Evolutionary conservation across 2,329 filamentous ascomycete genomes (phyloP).

Genomic region (Aspergillus sp.): DNA sequence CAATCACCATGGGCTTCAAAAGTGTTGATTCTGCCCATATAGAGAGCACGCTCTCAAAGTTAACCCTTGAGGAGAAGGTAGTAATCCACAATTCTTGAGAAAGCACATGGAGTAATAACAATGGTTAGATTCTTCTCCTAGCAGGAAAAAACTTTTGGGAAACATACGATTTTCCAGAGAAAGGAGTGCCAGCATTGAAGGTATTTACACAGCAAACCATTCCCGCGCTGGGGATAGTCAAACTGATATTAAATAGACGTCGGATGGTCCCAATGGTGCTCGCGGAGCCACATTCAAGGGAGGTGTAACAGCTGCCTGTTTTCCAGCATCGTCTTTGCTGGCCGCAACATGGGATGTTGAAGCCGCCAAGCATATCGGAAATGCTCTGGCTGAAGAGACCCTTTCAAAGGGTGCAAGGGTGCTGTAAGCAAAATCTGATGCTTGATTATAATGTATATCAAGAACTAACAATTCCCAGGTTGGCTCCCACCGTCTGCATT

Average conservation of each 20-base stretch:
- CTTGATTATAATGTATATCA: not conserved
- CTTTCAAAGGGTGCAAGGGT: conserved; percentile 5
- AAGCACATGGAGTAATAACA: not conserved
- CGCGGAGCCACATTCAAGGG: conserved; percentile 9
- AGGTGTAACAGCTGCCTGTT: conserved; percentile 5
- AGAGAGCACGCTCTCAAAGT: not conserved
- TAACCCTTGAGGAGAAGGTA: conserved; percentile 9
- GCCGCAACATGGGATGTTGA: conserved; percentile 7
- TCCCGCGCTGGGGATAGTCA: not conserved
- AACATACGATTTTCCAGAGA: conserved; percentile 2
- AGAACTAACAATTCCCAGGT: not conserved
- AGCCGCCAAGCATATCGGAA: conserved; percentile 2
- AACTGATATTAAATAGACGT: not conserved
- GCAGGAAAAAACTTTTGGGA: conserved; percentile 9
- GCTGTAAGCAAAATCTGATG: not conserved
- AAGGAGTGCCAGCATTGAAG: conserved; percentile 7
- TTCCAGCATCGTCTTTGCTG: conserved; percentile 6
- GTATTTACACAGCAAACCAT: not conserved
- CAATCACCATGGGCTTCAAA: conserved; percentile 1
- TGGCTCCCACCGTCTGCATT: conserved; percentile 7
- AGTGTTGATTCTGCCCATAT: not conserved
- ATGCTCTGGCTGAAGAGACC: conserved; percentile 7
- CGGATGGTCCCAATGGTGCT: conserved; percentile 10
- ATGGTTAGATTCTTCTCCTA: conserved; percentile 4
- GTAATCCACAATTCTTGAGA: too few species aligned